phyloP scores from a whole-genome alignment of 306 rosid species.

The Trifolium repens region DNA sequence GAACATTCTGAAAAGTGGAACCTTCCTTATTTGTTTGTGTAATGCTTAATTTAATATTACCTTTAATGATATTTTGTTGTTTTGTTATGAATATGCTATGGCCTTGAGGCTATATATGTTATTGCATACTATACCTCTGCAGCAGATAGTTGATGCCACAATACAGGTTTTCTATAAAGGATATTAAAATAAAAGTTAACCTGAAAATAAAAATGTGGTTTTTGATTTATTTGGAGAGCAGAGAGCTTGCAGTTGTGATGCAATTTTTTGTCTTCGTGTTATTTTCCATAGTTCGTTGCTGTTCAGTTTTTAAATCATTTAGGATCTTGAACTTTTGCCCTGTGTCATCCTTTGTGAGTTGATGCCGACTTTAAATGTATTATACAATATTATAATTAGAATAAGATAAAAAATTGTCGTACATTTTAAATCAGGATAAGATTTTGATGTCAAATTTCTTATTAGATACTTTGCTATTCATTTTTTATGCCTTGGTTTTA shows the following conservation, averaged over 20 bases:
- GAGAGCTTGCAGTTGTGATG: background rate
- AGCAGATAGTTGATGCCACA: background rate
- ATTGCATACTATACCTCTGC: background rate
- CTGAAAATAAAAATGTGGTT: background rate
- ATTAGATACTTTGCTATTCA: background rate
- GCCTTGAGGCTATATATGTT: background rate
- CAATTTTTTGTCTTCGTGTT: background rate
- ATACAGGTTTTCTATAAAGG: background rate
- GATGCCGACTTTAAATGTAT: background rate
- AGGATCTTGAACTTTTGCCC: conserved; percentile 1
- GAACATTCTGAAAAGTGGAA: background rate
- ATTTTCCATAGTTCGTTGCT: background rate
- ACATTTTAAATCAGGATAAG: conserved; percentile 8
- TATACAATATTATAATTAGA: background rate
- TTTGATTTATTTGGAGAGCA: background rate
- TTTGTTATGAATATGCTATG: conserved; percentile 21
- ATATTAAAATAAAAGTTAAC: background rate
- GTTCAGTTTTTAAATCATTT: conserved; percentile 9
- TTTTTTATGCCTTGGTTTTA: background rate
- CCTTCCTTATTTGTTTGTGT: background rate
- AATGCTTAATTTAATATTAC: conserved; percentile 13
- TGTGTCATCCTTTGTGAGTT: conserved; percentile 14
- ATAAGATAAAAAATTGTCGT: background rate
- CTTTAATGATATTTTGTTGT: background rate
- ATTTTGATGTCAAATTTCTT: background rate